phyloP scores from a whole-genome alignment of 768 basidiomycete species.

The Macrolepiota albuminosa region DNA sequence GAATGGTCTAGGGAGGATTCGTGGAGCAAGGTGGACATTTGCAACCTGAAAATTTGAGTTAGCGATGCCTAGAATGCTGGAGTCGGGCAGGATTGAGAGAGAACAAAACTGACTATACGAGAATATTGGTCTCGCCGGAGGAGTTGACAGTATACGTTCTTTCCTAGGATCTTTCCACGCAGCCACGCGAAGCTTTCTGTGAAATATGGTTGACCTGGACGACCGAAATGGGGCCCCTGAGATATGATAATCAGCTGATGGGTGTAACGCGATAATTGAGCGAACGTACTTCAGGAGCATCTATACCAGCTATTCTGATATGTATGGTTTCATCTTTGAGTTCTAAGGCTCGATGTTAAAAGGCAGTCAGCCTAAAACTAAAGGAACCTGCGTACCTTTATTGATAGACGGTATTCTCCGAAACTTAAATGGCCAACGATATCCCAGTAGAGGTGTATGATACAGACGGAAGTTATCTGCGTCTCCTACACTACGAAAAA shows the following conservation, averaged over 20 bases:
- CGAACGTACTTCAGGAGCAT: slow-evolving; percentile 79
- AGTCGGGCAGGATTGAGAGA: no score
- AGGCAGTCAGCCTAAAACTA: not conserved
- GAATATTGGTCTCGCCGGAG: slow-evolving; percentile 78
- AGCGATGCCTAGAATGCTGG: not conserved
- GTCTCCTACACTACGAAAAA: slow-evolving; percentile 63
- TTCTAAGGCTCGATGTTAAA: slow-evolving; percentile 34
- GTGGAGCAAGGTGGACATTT: slow-evolving; percentile 49
- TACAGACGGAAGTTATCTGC: slow-evolving; percentile 86
- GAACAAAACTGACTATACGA: slow-evolving; percentile 56
- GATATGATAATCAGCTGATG: not conserved
- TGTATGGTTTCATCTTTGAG: slow-evolving; percentile 80
- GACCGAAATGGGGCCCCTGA: slow-evolving; percentile 82
- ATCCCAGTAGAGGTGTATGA: slow-evolving; percentile 79
- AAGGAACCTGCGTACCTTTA: slow-evolving; percentile 41
- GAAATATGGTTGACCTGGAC: slow-evolving; percentile 68
- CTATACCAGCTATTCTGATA: slow-evolving; percentile 85
- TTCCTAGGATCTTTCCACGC: slow-evolving; percentile 48
- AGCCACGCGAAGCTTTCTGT: slow-evolving; percentile 77
- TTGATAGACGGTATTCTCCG: slow-evolving; percentile 52
- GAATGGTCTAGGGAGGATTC: slow-evolving; percentile 48
- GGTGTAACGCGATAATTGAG: not conserved
- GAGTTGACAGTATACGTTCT: slow-evolving; percentile 66
- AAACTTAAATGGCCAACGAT: slow-evolving; percentile 69
- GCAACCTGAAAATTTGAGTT: slow-evolving; percentile 48